A percentile compares a stretch with the other conserved stretches of the same genome.
Evolutionary conservation across 805 yeast species (phyloP).

Genomic region (Starmera caribaea): DNA sequence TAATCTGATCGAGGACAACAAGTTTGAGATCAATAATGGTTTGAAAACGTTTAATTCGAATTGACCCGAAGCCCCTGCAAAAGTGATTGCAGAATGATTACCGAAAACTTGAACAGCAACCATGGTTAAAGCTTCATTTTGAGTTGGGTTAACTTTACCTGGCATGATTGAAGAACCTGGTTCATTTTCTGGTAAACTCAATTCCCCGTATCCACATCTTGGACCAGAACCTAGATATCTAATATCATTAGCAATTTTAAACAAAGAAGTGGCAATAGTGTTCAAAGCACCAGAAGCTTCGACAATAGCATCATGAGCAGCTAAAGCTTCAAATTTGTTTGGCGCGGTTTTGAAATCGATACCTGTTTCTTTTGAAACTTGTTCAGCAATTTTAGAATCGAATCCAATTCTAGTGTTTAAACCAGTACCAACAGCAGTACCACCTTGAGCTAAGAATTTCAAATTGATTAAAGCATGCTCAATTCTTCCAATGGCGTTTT

Average conservation of each 20-base stretch:
- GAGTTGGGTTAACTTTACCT: conserved; percentile 98
- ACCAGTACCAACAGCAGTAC: conserved; percentile 99
- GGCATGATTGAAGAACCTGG: conserved; percentile 99
- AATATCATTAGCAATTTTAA: conserved; percentile 96
- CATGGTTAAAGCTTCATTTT: conserved; percentile 98
- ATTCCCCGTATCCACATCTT: conserved; percentile 98
- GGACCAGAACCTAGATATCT: conserved; percentile 98
- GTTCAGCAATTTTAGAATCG: conserved; percentile 76
- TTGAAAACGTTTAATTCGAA: conserved; percentile 97
- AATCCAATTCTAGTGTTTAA: conserved; percentile 89
- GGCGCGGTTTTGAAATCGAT: conserved; percentile 90
- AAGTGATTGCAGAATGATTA: conserved; percentile 89
- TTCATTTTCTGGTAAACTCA: conserved; percentile 92
- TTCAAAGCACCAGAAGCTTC: conserved; percentile 97
- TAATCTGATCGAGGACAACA: conserved; percentile 78
- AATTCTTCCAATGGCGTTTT: conserved; percentile 84
- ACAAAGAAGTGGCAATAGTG: conserved; percentile 87
- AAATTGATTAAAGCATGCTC: conserved; percentile 69
- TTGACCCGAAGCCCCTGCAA: conserved; percentile 98
- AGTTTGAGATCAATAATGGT: conserved; percentile 89
- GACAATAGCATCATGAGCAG: conserved; percentile 97
- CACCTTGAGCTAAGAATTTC: conserved; percentile 91
- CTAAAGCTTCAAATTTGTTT: conserved; percentile 97
- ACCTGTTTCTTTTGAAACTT: conserved; percentile 82
- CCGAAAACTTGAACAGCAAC: conserved; percentile 97